Base-by-base conservation (phyloP, 306 rosid genomes). In the Ceratonia siliqua region DNA sequence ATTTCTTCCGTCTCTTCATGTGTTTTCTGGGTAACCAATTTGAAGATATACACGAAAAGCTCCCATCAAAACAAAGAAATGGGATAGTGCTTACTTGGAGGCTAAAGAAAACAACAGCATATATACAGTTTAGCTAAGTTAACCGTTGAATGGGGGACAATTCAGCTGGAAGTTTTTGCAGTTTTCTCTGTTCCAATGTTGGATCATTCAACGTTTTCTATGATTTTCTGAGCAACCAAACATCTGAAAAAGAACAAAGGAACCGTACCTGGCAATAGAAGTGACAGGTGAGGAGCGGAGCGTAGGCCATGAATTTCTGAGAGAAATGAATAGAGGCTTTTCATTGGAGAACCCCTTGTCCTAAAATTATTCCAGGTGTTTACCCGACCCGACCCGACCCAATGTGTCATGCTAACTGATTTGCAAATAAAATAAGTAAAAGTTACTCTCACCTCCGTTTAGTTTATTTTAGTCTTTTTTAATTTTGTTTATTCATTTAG, bases 291-390 rank as follows among this genome's bases (percentile, higher is more conserved):
- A 61, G 30, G 41, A 68, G 63, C 35, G 66, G 89, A 48, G 68
- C 73, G 20, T 15, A 39, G 58, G 84, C 83, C 85, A 81, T 84
- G 52, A 67, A 50, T 38, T 21, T 12, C 5, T 3, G 5, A 50
- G 27, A 27, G 0, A 39, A 0, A 21, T n/a, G n/a, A n/a, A n/a
- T n/a, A n/a, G n/a, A n/a, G n/a, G n/a, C n/a, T n/a, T n/a, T n/a
- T n/a, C n/a, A n/a, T n/a, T n/a, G n/a, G n/a, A n/a, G n/a, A n/a
- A n/a, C n/a, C n/a, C n/a, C n/a, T n/a, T n/a, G n/a, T n/a, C n/a
- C n/a, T n/a, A n/a, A n/a, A n/a, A n/a, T n/a, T n/a, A n/a, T n/a
- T n/a, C n/a, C n/a, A n/a, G n/a, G n/a, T n/a, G n/a, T n/a, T n/a
- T n/a, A n/a, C n/a, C n/a, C n/a, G n/a, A n/a, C n/a, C n/a, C n/a